Evolutionary conservation across 2,329 filamentous ascomycete species (phyloP).

Genomic region (Colletotrichum sp.): DNA sequence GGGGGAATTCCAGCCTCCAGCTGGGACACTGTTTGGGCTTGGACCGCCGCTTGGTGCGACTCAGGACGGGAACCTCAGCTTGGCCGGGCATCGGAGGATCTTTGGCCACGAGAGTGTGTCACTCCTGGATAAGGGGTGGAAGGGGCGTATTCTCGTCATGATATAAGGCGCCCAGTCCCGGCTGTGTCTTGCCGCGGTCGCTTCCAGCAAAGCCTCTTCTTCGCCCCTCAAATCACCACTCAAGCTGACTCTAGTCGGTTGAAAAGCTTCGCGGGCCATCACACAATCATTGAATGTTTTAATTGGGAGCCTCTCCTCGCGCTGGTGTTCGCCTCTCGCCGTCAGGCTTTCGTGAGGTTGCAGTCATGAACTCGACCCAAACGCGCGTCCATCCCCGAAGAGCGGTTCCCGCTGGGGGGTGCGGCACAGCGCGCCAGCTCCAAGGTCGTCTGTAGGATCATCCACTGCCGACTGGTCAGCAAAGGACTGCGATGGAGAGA

Average conservation of each 20-base stretch:
- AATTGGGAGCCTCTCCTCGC: not conserved
- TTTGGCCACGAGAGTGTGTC: too few relatives aligned
- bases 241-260: not conserved
- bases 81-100: not conserved
- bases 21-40: not conserved
- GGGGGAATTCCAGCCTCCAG: not conserved
- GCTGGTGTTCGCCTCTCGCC: not conserved
- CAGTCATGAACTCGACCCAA: not conserved
- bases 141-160: not conserved
- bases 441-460: not conserved
- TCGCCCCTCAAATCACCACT: too few relatives aligned
- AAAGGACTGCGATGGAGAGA: not conserved
- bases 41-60: not conserved
- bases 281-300: fast-evolving
- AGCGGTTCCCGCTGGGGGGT: not conserved
- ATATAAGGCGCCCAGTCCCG: fast-evolving
- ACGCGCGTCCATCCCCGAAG: not conserved
- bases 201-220: not conserved
- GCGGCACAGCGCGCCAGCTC: not conserved
- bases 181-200: fast-evolving
- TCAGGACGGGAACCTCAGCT: not conserved
- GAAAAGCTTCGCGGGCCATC: not conserved
- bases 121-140: too few relatives aligned
- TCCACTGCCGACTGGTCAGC: not conserved
- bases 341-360: not conserved